Base-by-base conservation (phyloP, 768 basidiomycete genomes). In the Naganishia friedmannii region DNA sequence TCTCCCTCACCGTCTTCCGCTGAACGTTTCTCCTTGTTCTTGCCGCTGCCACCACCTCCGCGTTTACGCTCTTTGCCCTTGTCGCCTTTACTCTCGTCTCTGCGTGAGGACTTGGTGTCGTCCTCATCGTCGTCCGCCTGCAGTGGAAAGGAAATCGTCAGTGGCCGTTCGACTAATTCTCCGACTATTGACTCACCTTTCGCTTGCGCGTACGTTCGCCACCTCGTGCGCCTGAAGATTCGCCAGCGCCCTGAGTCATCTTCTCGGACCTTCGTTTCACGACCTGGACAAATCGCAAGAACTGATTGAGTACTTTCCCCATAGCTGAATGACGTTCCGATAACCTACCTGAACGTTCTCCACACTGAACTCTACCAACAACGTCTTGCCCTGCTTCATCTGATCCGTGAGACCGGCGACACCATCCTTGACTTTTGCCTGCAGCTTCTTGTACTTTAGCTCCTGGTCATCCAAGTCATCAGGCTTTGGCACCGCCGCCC, bases 321-420 rank as follows among this genome's bases (percentile, higher is more conserved):
- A 15, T 15, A 42, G 15, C 15, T 4, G 15, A 42, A 8, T 2
- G 42, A 42, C 42, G 2, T 42, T 8, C 12, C 19, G 21, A 10
- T 26, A 10, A 72, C 79, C 68, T 63, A 82, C 92, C 81, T 93
- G 90, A 23, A 91, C 83, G 76, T 97, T 97, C 83, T 97, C 93
- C 63, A 97, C 92, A 48, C 92, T 93, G 81, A 96, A 96, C 82
- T 98, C 94, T n/a, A 93, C 87, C 75, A 95, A 89, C 71, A 96
- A 80, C 5, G 87, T 84, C 73, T 82, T 82, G 19, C 85, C 85
- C 66, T 76, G 76, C 71, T 78, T 78, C 81, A 79, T 81, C 65
- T 75, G 79, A 12, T 77, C 76, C 32, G 70, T 72, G 51, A 73
- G 66, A 19, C 76, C 60, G 60, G 72, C 73, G 19, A 77, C 77